These are phyloP conservation scores for Leucoagaricus sp. DNA, from an alignment of 1,284 basidiomycete species.

Conservation along the genomic window DNA sequence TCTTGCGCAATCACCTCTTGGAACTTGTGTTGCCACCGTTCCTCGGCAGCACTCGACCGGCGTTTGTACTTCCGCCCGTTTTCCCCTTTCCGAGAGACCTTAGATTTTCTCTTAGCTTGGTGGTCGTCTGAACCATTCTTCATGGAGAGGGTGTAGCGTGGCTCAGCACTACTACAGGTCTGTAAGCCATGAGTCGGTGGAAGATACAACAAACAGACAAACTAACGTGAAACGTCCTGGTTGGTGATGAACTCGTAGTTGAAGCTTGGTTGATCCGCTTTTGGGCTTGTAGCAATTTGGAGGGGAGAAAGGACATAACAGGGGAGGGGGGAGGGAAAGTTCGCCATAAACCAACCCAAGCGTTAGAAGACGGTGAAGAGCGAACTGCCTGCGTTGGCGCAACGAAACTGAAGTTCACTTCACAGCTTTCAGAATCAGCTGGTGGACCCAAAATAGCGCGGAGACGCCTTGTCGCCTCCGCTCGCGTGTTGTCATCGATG, in stretches of 20 bases:
- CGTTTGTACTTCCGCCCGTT: not conserved
- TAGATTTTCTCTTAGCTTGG: not conserved
- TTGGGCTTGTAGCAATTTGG: not conserved
- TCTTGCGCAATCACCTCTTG: constrained; percentile 46
- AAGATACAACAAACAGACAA: not conserved
- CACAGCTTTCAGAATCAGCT: constrained; percentile 16
- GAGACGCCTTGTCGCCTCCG: constrained; percentile 56
- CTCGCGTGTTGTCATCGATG: constrained; percentile 51
- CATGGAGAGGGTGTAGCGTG: not conserved
- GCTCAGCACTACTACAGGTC: no score
- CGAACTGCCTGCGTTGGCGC: constrained; percentile 6
- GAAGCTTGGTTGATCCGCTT: not conserved
- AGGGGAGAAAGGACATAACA: constrained; percentile 1
- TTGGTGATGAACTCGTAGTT: not conserved
- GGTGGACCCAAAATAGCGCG: constrained; percentile 37
- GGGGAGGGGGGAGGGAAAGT: not conserved
- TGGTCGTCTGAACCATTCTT: not conserved
- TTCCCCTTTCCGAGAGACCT: not conserved
- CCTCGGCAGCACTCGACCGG: constrained; percentile 24
- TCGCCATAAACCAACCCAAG: not conserved
- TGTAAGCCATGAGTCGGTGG: constrained; percentile 2
- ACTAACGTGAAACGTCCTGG: not conserved
- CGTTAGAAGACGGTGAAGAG: not conserved
- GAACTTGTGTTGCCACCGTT: constrained; percentile 42
- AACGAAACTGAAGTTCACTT: not conserved